phyloP scores from a whole-genome alignment of 495 filamentous ascomycete genomes.

The Penicillium ucsense region DNA sequence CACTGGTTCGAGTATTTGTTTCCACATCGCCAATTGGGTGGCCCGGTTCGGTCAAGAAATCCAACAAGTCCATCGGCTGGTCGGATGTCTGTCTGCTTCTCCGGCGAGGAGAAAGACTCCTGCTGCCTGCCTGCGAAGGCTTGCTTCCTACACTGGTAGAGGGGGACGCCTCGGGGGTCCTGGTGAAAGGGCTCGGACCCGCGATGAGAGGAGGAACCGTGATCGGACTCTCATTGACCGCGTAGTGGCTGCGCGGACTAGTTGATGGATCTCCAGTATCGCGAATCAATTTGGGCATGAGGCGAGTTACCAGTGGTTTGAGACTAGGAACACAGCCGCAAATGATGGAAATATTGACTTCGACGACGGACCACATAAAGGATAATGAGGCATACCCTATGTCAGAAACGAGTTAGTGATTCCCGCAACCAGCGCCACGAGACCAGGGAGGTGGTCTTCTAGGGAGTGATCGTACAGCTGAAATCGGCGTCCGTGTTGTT shows the following conservation, averaged over 20 bases:
- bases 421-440: neutral
- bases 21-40: conserved; percentile 19
- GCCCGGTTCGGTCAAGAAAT: conserved; percentile 26
- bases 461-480: conserved; percentile 33
- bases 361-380: conserved; percentile 88
- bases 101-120: conserved; percentile 3
- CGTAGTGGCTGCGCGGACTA: conserved; percentile 6
- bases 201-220: conserved; percentile 6
- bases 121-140: conserved; percentile 5
- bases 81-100: conserved; percentile 6
- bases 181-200: neutral
- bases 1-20: conserved; percentile 21
- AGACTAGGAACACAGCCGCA: conserved; percentile 82
- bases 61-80: conserved; percentile 19
- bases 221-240: conserved; percentile 8
- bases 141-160: conserved; percentile 10
- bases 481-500: conserved; percentile 36
- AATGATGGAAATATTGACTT: conserved; percentile 82
- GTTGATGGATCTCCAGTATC: conserved; percentile 31
- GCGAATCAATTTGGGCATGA: conserved; percentile 63
- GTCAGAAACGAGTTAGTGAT: neutral
- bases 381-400: conserved; percentile 68
- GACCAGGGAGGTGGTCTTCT: too few species aligned
- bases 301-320: conserved; percentile 70
- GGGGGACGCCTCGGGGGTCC: conserved; percentile 1